phyloP scores from a whole-genome alignment of 768 basidiomycete genomes.

The Boletus bicolor region DNA sequence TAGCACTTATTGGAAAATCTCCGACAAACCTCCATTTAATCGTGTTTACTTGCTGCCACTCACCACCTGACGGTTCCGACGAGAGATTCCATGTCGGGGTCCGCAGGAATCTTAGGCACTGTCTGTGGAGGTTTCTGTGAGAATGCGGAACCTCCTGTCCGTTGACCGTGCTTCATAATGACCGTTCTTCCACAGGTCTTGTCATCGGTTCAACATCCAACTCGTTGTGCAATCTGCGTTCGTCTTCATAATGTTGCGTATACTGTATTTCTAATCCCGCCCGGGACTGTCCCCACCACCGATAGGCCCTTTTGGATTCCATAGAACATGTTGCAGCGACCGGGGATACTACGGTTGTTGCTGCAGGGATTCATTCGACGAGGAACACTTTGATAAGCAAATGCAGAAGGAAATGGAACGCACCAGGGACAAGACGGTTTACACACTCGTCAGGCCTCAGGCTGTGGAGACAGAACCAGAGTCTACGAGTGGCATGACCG shows the following conservation, averaged over 20 bases:
- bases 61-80: too few species aligned
- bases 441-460: background rate
- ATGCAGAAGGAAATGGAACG: constrained; percentile 18
- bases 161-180: background rate
- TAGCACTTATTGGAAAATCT: background rate
- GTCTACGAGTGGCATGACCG: constrained; percentile 1
- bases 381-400: constrained; percentile 18
- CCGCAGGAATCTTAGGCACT: background rate
- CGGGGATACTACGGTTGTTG: constrained; percentile 20
- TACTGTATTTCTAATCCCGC: background rate
- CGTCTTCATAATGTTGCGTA: background rate
- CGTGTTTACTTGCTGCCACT: background rate
- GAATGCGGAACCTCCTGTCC: background rate
- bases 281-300: background rate
- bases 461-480: constrained; percentile 9
- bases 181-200: constrained; percentile 3
- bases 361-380: constrained; percentile 17
- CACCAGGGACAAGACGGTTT: constrained; percentile 15
- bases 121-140: constrained; percentile 19
- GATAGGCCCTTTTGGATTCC: constrained; percentile 8
- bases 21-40: background rate
- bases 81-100: constrained; percentile 6
- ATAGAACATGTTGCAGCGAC: constrained; percentile 10
- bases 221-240: constrained; percentile 15
- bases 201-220: constrained; percentile 6